Percentiles rank a stretch among this genome's conserved stretches.
phyloP scores from a whole-genome alignment of 257 asterid species.

The Solanum medicagineum region DNA sequence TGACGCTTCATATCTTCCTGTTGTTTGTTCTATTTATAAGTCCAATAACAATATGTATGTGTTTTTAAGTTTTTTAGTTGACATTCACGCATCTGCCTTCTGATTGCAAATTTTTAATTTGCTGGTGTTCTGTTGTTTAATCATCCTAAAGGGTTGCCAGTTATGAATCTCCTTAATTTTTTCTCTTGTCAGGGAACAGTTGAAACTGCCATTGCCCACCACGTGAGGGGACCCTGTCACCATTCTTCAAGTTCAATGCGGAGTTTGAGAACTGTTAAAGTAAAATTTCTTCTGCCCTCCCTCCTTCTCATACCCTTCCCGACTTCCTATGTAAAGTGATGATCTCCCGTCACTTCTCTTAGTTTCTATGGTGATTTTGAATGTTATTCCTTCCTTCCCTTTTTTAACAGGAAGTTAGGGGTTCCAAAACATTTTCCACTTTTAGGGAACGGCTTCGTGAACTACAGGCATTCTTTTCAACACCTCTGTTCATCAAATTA shows the following conservation, averaged over 20 bases:
- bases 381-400: slow-evolving; percentile 1
- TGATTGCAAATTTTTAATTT: neutral
- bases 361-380: neutral
- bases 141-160: neutral
- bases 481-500: neutral
- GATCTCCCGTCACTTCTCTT: neutral
- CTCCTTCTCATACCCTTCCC: neutral
- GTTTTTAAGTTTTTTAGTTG: neutral
- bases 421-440: slow-evolving; percentile 51
- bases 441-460: slow-evolving; percentile 82
- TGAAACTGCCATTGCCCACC: slow-evolving; percentile 67
- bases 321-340: neutral
- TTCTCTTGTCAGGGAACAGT: slow-evolving; percentile 33
- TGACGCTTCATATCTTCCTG: neutral
- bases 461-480: slow-evolving; percentile 57
- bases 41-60: neutral
- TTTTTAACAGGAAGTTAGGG: slow-evolving; percentile 57
- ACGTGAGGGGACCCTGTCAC: slow-evolving; percentile 61
- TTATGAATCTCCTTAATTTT: neutral
- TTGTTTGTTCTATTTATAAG: neutral
- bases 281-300: slow-evolving; percentile 21
- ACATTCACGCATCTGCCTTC: neutral
- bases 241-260: slow-evolving; percentile 50
- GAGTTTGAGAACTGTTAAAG: slow-evolving; percentile 45
- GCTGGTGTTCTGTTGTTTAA: neutral